Evolutionary conservation across 305 asterid species (phyloP).

Genomic region (Fraxinus dipetala): DNA sequence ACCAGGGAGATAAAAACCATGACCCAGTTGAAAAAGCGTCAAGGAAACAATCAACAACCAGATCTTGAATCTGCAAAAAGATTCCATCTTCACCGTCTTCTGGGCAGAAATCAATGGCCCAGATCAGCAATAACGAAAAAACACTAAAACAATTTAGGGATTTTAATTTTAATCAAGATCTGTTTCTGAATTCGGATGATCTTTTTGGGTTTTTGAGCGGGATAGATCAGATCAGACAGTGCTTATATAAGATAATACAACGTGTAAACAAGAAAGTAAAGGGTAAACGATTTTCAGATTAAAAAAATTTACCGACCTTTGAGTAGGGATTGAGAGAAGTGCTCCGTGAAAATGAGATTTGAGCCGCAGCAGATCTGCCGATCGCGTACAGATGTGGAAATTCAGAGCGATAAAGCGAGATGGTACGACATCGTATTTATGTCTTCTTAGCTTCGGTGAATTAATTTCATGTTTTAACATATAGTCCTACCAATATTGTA

Average conservation of each 20-base stretch:
- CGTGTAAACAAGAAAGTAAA: constrained; percentile 17
- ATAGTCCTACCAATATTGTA: background rate
- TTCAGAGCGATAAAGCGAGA: constrained; percentile 5
- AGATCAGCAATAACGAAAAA: constrained; percentile 27
- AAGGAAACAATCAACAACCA: constrained; percentile 30
- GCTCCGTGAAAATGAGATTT: constrained; percentile 13
- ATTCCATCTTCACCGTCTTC: constrained; percentile 33
- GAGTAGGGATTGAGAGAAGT: constrained; percentile 14
- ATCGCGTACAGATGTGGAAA: constrained; percentile 22
- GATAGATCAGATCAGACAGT: constrained; percentile 19
- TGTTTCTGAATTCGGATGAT: constrained; percentile 11
- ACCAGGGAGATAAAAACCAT: constrained; percentile 61
- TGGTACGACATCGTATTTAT: constrained; percentile 11
- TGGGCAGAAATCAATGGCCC: constrained; percentile 39
- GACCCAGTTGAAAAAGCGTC: constrained; percentile 27
- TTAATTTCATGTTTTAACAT: background rate
- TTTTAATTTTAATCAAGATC: constrained; percentile 31
- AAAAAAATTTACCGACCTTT: constrained; percentile 25
- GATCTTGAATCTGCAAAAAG: constrained; percentile 36
- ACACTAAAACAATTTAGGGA: background rate
- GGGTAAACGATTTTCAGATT: constrained; percentile 3
- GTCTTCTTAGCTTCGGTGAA: constrained; percentile 23
- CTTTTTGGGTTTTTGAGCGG: background rate
- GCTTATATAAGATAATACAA: background rate
- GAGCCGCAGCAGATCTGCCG: constrained; percentile 22